A percentile compares a stretch with the other conserved stretches of the same genome.
Evolutionary conservation across 2,329 filamentous ascomycete genomes (phyloP).

Genomic region (Knufia petricola): DNA sequence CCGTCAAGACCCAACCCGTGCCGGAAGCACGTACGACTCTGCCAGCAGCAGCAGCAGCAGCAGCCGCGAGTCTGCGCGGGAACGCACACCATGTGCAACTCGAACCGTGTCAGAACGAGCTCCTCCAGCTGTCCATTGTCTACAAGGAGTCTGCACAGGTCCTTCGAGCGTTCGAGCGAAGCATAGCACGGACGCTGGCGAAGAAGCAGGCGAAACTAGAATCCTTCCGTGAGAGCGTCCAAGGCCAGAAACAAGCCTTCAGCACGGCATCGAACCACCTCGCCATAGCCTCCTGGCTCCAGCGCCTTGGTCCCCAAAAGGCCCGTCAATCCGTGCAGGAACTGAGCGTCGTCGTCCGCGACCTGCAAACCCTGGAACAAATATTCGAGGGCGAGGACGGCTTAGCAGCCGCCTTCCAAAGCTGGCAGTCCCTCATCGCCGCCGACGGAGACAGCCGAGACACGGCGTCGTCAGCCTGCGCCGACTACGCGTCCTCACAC

Average conservation of each 20-base stretch:
- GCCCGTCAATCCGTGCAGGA: constrained; percentile 5
- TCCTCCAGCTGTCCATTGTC: constrained; percentile 35
- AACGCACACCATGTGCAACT: not conserved
- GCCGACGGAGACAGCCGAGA: no score
- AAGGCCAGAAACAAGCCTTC: not conserved
- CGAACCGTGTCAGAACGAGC: constrained; percentile 27
- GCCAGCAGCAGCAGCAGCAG: no score
- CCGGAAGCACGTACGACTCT: not conserved
- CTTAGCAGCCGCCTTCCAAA: not conserved
- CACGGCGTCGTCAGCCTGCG: not conserved
- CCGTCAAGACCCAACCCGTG: not conserved
- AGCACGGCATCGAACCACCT: not conserved
- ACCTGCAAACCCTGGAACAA: not conserved
- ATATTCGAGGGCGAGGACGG: constrained; percentile 3
- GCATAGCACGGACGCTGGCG: constrained; percentile 27
- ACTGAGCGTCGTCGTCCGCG: constrained; percentile 3
- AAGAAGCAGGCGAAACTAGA: not conserved
- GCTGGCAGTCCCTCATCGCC: not conserved
- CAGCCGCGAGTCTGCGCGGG: not conserved
- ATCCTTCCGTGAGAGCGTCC: not conserved
- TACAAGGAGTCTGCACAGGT: constrained; percentile 21
- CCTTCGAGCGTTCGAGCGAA: constrained; percentile 12
- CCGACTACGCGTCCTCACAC: not conserved
- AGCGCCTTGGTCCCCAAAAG: not conserved
- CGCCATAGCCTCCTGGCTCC: constrained; percentile 4